Base-by-base conservation (phyloP, 345 rosid species). In the Dimocarpus longan region DNA sequence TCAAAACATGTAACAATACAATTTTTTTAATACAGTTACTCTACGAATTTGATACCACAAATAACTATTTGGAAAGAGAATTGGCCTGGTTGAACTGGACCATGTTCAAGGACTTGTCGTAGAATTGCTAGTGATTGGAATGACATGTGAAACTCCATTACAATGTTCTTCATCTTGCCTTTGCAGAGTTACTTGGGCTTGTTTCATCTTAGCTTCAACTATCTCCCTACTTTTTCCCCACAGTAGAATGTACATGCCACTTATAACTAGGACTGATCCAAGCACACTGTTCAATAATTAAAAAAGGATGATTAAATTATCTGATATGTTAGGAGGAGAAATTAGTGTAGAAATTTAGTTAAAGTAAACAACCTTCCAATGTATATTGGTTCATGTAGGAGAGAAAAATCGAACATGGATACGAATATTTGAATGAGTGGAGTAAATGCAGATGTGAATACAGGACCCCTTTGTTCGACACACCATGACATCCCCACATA, bases 401-500 rank as follows among this genome's bases (percentile, higher is more conserved):
- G 52, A 18, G 83, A 89, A 80, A 91, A 86, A 77, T 90, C 95
- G 65, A 93, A 71, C 62, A 86, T 80, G 75, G 92, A 91, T n/a
- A 87, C 91, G 80, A 91, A 87, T 80, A 91, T 86, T 75, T 93
- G 97, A 71, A 87, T 79, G 39, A 90, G 79, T 56, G 97, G 97
- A 70, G 86, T 87, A 79, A 94, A 91, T 26, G 95, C 91, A 19
- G 98, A 85, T 1, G 98, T 93, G 87, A 93, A 93, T 40, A 93
- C 88, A 0, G 98, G 94, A 40, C 94, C 98, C 76, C 89, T 88
- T 74, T 90, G 89, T 81, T 89, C 84, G 21, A 93, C 95, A 81
- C 92, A 92, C 97, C 98, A 93, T 4, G 97, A 85, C 94, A 95
- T 90, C n/a, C 90, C 97, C 39, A 92, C 97, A 60, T 83, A 89